Base-by-base conservation (phyloP, 495 filamentous ascomycete species). In the Penicillium coffeae region DNA sequence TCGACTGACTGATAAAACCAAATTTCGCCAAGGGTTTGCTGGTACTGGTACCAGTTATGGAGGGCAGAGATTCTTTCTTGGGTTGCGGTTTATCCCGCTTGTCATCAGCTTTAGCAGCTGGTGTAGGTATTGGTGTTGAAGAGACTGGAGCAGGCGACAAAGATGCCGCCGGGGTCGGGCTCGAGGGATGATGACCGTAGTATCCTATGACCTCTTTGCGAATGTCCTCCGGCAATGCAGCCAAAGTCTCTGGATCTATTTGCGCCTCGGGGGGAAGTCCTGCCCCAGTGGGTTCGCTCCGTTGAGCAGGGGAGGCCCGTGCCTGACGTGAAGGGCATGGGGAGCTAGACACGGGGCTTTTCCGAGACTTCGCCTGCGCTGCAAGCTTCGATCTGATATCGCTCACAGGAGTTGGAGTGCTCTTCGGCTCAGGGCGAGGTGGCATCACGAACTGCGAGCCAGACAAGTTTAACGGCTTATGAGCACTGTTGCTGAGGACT, bases 371-470 rank as follows among this genome's bases (percentile, higher is more conserved):
- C 22, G 70, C 66, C 51, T 79, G 75, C 6, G 73, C 60, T 27
- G 81, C 65, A n/a, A 95, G 76, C 52, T 81, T 86, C 36, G 81
- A 81, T 49, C 88, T 78, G 50, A 95, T 93, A 53, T 93, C 87
- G 13, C 72, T 72, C 2, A 88, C 89, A 2, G 95, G 77, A 58
- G 93, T 89, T 1, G 83, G 83, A 21, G 93, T 67, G 1, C 91
- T 83, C 22, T 73, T 68, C 0, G 83, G 85, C 58, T 96, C 90
- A 8, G 86, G 71, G 52, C 90, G 85, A 3, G 82, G 82, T 3
- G 90, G 90, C 56, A 96, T 67, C 50, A 95, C 81, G 62, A 95
- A 95, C 62, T 96, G 90, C 8, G 89, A 92, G 0, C 90, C 90
- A 3, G 77, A 66, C 0, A 86, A 81, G 56, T 96, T 95, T 13